Evolutionary conservation across 345 rosid genomes (phyloP), one percentile per base, ranked within the genome.

Genomic region (Linum usitatissimum): DNA sequence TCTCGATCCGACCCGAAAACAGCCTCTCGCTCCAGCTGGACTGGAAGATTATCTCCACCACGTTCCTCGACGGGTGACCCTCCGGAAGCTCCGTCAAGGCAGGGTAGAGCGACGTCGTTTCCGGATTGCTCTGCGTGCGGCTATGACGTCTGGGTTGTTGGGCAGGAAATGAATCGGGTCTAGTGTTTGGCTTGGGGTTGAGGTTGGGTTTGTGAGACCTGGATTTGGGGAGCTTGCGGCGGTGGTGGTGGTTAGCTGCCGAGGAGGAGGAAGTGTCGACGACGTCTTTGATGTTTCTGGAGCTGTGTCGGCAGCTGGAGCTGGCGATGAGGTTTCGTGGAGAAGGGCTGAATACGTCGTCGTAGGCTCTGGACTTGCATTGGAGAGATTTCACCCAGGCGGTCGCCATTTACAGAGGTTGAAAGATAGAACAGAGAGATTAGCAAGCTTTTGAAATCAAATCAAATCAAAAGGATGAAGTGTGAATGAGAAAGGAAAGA

Each of bases 341-440:
- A 34, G 21, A 69, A 4, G 94, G 87, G 55, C 66, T 81, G 71
- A 76, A 73, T 67, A 90, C 97, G 76, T 93, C 99, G 4, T 93
- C 97, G 58, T 77, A 82, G 30, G 99, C 97, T 69, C 88, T 83
- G 0, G 99, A 90, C 69, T 84, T 93, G 83, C 99, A 93, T 55
- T 90, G 97, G 54, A 88, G 63, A 1, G 97, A 90, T 68, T 90
- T 93, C 58, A 93, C 84, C 99, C 99, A 93, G 60, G 85, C 78
- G 57, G 77, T 70, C 30, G 96, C 90, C 97, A 87, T 90, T 39
- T 36, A 45, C 65, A 56, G 64, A 68, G 60, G 64, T 10, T 45
- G 17, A 45, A 45, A 3, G 15, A 4, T 2, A 45, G 17, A 45
- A 45, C 15, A 45, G 15, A 45, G 48, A 40, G 48, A 6, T 40